phyloP scores from a whole-genome alignment of 225 moss, liverwort and hornwort genomes.

The Ulota crispa region DNA sequence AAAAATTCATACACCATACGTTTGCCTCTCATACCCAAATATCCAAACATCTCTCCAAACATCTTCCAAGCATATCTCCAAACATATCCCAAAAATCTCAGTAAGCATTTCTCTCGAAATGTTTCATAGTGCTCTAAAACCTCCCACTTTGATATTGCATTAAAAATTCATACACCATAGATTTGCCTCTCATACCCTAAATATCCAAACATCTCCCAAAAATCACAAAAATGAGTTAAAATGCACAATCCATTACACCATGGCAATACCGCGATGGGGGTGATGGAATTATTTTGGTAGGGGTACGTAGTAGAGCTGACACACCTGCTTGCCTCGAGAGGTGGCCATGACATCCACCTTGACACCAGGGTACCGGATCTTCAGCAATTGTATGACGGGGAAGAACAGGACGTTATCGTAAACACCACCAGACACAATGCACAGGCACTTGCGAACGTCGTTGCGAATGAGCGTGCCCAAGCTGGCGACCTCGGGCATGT shows the following conservation, averaged over 20 bases:
- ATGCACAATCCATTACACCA: background rate
- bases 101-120: too few species aligned
- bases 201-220: too few species aligned
- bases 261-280: background rate
- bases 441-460: slow-evolving; percentile 78
- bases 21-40: too few species aligned
- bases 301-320: background rate
- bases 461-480: slow-evolving; percentile 67
- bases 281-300: background rate
- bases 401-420: slow-evolving; percentile 94
- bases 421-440: slow-evolving; percentile 74
- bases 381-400: slow-evolving; percentile 77
- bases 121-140: too few species aligned
- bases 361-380: slow-evolving; percentile 79
- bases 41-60: too few species aligned
- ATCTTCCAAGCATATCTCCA: too few species aligned
- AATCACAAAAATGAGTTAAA: background rate
- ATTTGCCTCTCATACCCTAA: too few species aligned
- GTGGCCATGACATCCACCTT: slow-evolving; percentile 76
- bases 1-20: too few species aligned
- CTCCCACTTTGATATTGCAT: too few species aligned
- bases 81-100: too few species aligned
- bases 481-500: slow-evolving; percentile 65
- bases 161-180: too few species aligned
- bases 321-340: slow-evolving; percentile 82